Percentiles rank a stretch among this genome's conserved stretches.
These are phyloP conservation scores for Neurospora sp. DNA, from an alignment of 495 filamentous ascomycete species.

Conservation along the genomic window DNA sequence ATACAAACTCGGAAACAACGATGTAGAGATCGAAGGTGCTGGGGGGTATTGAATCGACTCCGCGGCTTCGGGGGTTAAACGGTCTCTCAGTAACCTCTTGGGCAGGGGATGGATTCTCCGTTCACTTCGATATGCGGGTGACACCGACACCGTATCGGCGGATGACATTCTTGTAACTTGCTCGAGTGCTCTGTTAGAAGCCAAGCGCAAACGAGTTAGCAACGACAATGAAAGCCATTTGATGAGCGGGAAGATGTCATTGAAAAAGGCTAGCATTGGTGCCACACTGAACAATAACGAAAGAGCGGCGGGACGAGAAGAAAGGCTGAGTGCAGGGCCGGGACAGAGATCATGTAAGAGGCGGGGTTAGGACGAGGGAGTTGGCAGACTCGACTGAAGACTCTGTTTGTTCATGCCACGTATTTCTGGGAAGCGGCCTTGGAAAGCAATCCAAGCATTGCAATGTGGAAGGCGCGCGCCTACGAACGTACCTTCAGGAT, in stretches of 20 bases:
- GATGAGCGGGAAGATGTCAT: neutral
- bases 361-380: neutral
- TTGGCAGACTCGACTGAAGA: neutral
- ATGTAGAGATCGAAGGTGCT: slow-evolving; percentile 50
- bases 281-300: neutral
- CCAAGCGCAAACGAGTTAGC: slow-evolving; percentile 9
- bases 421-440: neutral
- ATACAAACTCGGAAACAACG: slow-evolving; percentile 69
- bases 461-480: neutral
- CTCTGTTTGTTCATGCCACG: neutral
- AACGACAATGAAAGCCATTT: neutral
- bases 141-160: slow-evolving; percentile 61
- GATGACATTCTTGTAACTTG: slow-evolving; percentile 36
- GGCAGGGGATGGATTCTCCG: slow-evolving; percentile 90
- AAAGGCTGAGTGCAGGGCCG: neutral
- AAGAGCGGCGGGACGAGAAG: neutral
- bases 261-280: neutral
- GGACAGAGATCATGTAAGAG: neutral
- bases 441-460: neutral
- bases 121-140: slow-evolving; percentile 54
- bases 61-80: slow-evolving; percentile 73
- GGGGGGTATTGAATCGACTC: slow-evolving; percentile 74
- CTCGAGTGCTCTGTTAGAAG: slow-evolving; percentile 9
- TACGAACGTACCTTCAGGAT: slow-evolving; percentile 12
- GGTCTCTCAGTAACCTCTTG: slow-evolving; percentile 72